Base-by-base conservation (phyloP, 768 basidiomycete genomes). In the Strobilomyces dryophilus region DNA sequence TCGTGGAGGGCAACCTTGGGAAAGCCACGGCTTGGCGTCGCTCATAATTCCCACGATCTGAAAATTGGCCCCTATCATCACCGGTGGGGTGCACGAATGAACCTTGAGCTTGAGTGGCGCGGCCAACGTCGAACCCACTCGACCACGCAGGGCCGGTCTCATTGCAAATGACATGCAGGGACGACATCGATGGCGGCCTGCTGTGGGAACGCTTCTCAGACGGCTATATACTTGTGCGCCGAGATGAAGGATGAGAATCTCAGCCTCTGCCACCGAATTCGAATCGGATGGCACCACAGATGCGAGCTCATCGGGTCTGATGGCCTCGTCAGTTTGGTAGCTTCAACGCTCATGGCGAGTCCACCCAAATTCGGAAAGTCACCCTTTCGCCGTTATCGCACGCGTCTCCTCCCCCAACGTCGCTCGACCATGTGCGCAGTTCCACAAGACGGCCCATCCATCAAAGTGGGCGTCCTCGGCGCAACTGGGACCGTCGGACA, bases 401-500 rank as follows among this genome's bases (percentile, higher is more conserved):
- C 24, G 2, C 37, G 9, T 26, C 39, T 24, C 45, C 18, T 39
- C 0, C 7, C 39, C 5, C 17, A 20, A 9, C n/a, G 36, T 26
- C 21, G 39, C 42, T 7, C 21, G 45, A 62, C 14, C 55, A 68
- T 69, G 64, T 66, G 36, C 50, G 60, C 26, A 43, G 49, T 43
- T 32, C 17, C 41, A 2, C 12, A 56, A 34, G 66, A 69, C 9
- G 53, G 54, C 0, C 57, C 53, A 8, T 5, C 60, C 4, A 64
- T 76, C 57, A 75, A 73, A 41, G 89, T 95, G 54, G 92, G 90
- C 54, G 74, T 95, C 44, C 76, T 94, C 9, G 92, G 92, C 31
- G 92, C 92, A 1, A 95, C 92, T 0, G 92, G 95, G 52, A 97
- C 92, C 44, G 95, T 98, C 45, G 95, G 95, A 21, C 95, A 98